These are phyloP conservation scores for Phaeotremella fagi DNA, from an alignment of 768 basidiomycete species.

Conservation along the genomic window DNA sequence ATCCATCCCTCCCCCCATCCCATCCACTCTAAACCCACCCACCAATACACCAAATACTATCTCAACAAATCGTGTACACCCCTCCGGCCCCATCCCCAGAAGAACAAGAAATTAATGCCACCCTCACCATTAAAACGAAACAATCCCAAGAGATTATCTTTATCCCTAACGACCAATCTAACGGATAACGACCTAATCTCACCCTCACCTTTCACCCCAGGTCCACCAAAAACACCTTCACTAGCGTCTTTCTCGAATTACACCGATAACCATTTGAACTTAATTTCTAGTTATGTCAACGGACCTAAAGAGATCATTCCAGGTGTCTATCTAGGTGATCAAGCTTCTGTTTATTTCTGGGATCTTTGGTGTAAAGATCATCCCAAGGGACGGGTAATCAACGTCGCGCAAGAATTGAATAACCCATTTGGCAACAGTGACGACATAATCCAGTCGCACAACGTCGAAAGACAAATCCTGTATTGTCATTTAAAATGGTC, in stretches of 20 bases:
- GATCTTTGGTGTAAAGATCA: conserved; percentile 13
- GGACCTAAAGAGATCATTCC: conserved; percentile 45
- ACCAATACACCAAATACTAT: too few relatives aligned
- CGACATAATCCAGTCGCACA: conserved; percentile 24
- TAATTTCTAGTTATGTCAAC: conserved; percentile 30
- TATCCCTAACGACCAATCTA: conserved; percentile 3
- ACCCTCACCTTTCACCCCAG: conserved; percentile 33
- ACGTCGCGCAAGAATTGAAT: conserved; percentile 47
- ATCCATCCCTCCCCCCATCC: neutral
- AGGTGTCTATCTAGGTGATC: conserved; percentile 42
- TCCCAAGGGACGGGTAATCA: conserved; percentile 32
- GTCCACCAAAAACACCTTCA: conserved; percentile 35
- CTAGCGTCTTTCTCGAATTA: conserved; percentile 36
- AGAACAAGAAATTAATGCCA: neutral
- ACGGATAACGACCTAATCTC: too few relatives aligned
- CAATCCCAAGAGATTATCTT: conserved; percentile 17
- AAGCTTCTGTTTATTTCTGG: conserved; percentile 31
- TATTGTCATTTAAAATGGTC: conserved; percentile 45
- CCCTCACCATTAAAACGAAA: conserved; percentile 4
- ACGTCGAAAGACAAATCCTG: conserved; percentile 13
- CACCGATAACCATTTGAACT: conserved; percentile 12
- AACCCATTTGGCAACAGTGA: conserved; percentile 25
- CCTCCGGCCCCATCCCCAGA: too few relatives aligned
- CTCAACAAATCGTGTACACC: too few relatives aligned
- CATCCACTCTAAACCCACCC: neutral